Conservation (phyloP, 768 basidiomycete genomes). For the Roridomyces roridus region DNA sequence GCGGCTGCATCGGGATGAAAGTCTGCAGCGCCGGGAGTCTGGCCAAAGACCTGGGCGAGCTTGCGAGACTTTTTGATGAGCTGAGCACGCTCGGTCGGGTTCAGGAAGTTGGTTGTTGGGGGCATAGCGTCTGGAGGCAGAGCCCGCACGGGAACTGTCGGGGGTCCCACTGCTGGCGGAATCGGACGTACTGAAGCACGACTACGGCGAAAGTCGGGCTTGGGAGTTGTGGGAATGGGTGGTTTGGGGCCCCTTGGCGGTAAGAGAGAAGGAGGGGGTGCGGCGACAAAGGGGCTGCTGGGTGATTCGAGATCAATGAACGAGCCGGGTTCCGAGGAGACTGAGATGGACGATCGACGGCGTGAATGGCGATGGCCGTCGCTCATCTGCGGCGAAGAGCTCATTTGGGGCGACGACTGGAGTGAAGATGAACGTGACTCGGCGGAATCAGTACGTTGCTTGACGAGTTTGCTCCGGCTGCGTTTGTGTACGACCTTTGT, state of each 20-base stretch:
- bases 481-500: background rate
- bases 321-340: constrained; percentile 30
- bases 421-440: background rate
- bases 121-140: constrained; percentile 43
- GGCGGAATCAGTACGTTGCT: background rate
- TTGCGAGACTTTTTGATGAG: constrained; percentile 78
- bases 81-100: constrained; percentile 69
- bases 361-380: background rate
- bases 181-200: constrained; percentile 5
- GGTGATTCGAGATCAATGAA: constrained; percentile 23
- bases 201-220: constrained; percentile 45
- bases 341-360: constrained; percentile 29
- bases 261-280: constrained; percentile 31
- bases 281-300: constrained; percentile 19
- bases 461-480: constrained; percentile 18
- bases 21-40: constrained; percentile 58
- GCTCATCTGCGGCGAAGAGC: background rate
- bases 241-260: constrained; percentile 44
- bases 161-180: background rate
- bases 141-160: constrained; percentile 13
- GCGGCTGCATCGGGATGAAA: constrained; percentile 36
- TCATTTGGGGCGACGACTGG: background rate
- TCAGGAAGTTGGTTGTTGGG: constrained; percentile 72
- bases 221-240: constrained; percentile 52
- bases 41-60: constrained; percentile 81